These are phyloP conservation scores for Talaromyces rugulosus DNA, from an alignment of 2,329 filamentous ascomycete species.

Conservation along the genomic window DNA sequence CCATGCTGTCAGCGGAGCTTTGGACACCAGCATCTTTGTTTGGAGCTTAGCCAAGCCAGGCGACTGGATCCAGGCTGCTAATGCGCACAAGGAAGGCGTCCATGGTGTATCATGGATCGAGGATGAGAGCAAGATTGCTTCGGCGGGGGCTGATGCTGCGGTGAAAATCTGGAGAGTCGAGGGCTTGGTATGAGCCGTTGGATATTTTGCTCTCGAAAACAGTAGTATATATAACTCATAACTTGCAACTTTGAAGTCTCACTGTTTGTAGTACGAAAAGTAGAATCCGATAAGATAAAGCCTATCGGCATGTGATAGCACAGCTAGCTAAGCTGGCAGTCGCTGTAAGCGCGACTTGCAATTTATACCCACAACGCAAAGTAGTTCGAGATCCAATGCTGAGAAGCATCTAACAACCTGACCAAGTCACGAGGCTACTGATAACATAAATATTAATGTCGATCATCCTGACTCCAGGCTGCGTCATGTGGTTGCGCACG, in stretches of 20 bases:
- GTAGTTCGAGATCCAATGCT: neutral
- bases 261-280: neutral
- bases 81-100: constrained; percentile 95
- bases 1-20: constrained; percentile 74
- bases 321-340: too few relatives aligned
- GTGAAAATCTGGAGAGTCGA: constrained; percentile 82
- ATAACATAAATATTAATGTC: neutral
- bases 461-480: neutral
- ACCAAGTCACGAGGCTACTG: neutral
- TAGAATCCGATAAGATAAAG: neutral
- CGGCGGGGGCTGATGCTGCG: constrained; percentile 79
- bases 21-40: constrained; percentile 89
- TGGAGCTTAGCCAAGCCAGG: constrained; percentile 85
- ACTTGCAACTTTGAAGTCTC: neutral
- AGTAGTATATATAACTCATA: neutral
- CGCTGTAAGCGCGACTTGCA: too few relatives aligned
- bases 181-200: constrained; percentile 38
- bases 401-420: neutral
- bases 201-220: neutral
- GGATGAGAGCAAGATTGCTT: constrained; percentile 64
- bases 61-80: constrained; percentile 74
- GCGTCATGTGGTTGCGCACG: neutral
- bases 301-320: neutral
- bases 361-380: too few relatives aligned
- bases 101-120: constrained; percentile 79